These are phyloP conservation scores for Dactylellina sp. DNA, from an alignment of 2,329 filamentous ascomycete species.

Conservation along the genomic window DNA sequence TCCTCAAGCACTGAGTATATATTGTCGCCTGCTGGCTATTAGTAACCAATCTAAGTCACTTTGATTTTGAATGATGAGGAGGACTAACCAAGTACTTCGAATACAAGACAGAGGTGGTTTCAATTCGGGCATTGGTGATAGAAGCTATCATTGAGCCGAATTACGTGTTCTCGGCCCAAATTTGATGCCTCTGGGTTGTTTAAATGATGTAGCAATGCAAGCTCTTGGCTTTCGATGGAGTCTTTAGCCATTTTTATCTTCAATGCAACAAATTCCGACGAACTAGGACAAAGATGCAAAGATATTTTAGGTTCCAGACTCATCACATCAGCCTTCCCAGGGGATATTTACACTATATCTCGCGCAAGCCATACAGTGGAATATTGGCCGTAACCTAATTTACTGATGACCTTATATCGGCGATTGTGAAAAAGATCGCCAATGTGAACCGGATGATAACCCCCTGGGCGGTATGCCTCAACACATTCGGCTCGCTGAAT, in stretches of 20 bases:
- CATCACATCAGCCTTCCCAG: too few relatives aligned
- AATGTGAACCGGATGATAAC: slow-evolving; percentile 61
- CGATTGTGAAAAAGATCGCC: slow-evolving; percentile 60
- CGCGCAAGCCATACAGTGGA: slow-evolving; percentile 61
- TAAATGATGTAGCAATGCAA: slow-evolving; percentile 5
- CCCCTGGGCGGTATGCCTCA: slow-evolving; percentile 61
- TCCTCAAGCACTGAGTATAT: slow-evolving; percentile 16
- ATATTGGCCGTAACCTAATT: slow-evolving; percentile 61
- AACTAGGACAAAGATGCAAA: too few relatives aligned
- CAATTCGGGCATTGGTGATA: slow-evolving; percentile 21
- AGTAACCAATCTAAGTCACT: slow-evolving; percentile 4
- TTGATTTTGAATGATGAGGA: background rate
- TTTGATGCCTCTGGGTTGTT: background rate
- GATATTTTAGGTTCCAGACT: too few relatives aligned
- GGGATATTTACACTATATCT: slow-evolving; percentile 57
- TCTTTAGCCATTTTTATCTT: slow-evolving; percentile 21
- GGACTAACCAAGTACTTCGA: slow-evolving; percentile 22
- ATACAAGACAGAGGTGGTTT: slow-evolving; percentile 22
- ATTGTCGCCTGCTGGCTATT: background rate
- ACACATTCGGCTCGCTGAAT: slow-evolving; percentile 58
- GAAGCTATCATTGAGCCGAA: slow-evolving; percentile 19
- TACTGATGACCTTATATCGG: slow-evolving; percentile 61
- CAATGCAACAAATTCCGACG: slow-evolving; percentile 25
- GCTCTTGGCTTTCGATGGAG: slow-evolving; percentile 2
- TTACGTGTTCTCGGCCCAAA: slow-evolving; percentile 1